These are phyloP conservation scores for Paratrimastix pyriformis DNA, from an alignment of 78 protist genomes.

Conservation along the genomic window DNA sequence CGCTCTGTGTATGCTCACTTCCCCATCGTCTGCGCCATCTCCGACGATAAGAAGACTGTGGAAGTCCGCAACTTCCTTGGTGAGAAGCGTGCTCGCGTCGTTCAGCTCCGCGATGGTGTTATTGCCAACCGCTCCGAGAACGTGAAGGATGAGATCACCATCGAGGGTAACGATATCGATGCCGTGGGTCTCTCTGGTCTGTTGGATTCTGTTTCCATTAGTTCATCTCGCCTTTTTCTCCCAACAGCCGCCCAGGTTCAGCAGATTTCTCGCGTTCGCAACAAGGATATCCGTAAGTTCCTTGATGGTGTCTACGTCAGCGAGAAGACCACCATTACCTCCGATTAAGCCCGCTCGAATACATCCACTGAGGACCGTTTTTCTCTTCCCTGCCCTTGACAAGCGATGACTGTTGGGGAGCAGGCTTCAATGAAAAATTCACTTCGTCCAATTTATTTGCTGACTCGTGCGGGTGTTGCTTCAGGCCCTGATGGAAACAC, in stretches of 20 bases:
- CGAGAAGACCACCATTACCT: too few relatives aligned
- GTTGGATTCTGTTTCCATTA: not conserved
- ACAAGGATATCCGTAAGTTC: too few relatives aligned
- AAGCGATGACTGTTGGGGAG: too few relatives aligned
- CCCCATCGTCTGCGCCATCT: slow-evolving; percentile 80
- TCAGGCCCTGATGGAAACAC: too few relatives aligned
- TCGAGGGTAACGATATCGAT: slow-evolving; percentile 88
- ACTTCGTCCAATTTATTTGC: too few relatives aligned
- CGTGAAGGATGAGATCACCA: slow-evolving; percentile 85
- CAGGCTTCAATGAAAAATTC: too few relatives aligned
- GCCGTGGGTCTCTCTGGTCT: slow-evolving; percentile 68
- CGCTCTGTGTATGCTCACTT: slow-evolving; percentile 94
- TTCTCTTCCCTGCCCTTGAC: too few relatives aligned
- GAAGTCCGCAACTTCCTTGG: slow-evolving; percentile 97
- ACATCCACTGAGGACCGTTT: too few relatives aligned
- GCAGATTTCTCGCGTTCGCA: not conserved
- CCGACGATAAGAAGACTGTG: slow-evolving; percentile 51
- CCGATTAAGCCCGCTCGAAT: too few relatives aligned
- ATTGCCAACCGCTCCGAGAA: slow-evolving; percentile 45
- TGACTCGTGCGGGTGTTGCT: too few relatives aligned
- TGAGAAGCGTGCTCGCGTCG: slow-evolving; percentile 69
- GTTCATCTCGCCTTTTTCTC: not conserved
- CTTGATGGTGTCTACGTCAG: too few relatives aligned
- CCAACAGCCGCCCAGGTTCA: not conserved
- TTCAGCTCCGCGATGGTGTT: slow-evolving; percentile 70